Evolutionary conservation across 768 basidiomycete genomes (phyloP), one percentile per base, ranked within the genome.

Genomic region (Dioszegia aurantiaca): DNA sequence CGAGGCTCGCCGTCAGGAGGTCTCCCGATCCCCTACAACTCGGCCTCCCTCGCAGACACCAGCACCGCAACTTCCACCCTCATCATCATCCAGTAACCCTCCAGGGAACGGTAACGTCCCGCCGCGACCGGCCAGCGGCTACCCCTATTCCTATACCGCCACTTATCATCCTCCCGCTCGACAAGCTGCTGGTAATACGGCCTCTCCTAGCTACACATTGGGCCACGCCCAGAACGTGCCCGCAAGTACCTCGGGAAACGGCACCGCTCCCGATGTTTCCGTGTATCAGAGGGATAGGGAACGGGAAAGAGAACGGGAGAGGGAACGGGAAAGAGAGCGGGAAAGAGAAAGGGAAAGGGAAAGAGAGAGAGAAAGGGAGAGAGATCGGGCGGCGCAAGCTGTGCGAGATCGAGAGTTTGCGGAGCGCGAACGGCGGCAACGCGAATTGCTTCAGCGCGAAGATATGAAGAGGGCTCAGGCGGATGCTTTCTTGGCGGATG

Each of bases 371-470:
- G 33, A 33, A 6, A 33, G 33, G 14, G 33, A 33, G 14, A 33
- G 33, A 14, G 33, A 33, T 6, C 43, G 43, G 3, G 23, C 16
- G 23, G 43, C 43, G 3, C 43, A 26, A 16, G 43, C 17, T 10
- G 10, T 9, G 37, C 46, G n/a, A 30, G 42, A 42, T 24, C 33
- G 33, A 33, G 33, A 33, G 33, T 33, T 33, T 33, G 33, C 33
- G 6, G 33, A 33, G 33, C 33, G 37, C 31, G 40, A 44, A 36
- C 28, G 23, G 12, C 52, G 23, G 52, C 52, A 54, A 37, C 36
- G 36, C 3, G 52, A 39, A 17, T 39, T 26, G 28, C 52, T 41
- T 16, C 28, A 60, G n/a, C 52, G 37, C 21, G 26, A 30, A 12
- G 27, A 47, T 3, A 9, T 11, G 9, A 26, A 33, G 30, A 9